A percentile compares a stretch with the other conserved stretches of the same genome.
Evolutionary conservation across 352 stramenopile genomes (phyloP).

Genomic region (Thalassiosira exigua): DNA sequence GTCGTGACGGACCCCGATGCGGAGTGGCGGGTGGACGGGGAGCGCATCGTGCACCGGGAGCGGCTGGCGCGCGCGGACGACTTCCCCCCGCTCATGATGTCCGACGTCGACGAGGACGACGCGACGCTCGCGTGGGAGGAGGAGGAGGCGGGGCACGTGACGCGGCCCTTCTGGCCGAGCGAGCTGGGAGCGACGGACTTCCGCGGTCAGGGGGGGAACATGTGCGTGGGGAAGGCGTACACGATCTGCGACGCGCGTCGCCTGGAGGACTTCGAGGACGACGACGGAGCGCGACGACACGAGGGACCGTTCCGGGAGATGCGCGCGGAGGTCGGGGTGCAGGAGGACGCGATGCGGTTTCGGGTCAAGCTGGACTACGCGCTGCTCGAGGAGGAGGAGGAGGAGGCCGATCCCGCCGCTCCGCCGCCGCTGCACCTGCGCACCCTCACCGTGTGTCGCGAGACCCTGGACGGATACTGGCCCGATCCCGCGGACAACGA

Average conservation of each 20-base stretch:
- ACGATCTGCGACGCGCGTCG: conserved; percentile 68
- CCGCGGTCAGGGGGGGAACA: conserved; percentile 77
- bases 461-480: conserved; percentile 77
- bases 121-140: conserved; percentile 21
- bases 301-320: conserved; percentile 80
- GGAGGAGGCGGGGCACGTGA: conserved; percentile 27
- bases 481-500: conserved; percentile 45
- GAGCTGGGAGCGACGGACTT: conserved; percentile 74
- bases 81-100: conserved; percentile 42
- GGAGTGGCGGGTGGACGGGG: conserved; percentile 57
- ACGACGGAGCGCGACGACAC: conserved; percentile 16
- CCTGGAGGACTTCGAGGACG: conserved; percentile 6
- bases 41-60: conserved; percentile 74
- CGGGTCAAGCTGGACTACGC: conserved; percentile 82
- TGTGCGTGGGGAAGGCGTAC: conserved; percentile 82
- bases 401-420: not conserved
- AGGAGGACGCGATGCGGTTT: conserved; percentile 69
- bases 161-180: conserved; percentile 63
- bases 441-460: conserved; percentile 80
- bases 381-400: conserved; percentile 43
- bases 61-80: conserved; percentile 51
- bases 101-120: conserved; percentile 28
- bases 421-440: conserved; percentile 67
- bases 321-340: conserved; percentile 75
- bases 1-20: conserved; percentile 29